Evolutionary conservation across 441 rosid species (phyloP).

Genomic region (Rhodomyrtus psidioides): DNA sequence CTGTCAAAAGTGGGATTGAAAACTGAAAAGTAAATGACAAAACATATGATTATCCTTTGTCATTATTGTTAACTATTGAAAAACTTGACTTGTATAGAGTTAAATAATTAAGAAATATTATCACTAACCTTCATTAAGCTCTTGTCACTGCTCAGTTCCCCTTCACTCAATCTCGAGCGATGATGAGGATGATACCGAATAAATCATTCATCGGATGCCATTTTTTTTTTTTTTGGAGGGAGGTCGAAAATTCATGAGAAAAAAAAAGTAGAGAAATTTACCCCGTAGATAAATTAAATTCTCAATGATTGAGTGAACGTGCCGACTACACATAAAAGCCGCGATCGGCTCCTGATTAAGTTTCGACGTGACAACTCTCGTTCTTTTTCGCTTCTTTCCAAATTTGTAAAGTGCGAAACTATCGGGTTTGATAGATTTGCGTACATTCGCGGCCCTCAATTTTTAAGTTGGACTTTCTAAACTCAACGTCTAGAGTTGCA

Average conservation of each 20-base stretch:
- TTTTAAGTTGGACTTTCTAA: not conserved
- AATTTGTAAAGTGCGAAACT: not conserved
- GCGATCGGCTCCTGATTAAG: not conserved
- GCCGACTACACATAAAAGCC: not conserved
- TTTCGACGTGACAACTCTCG: not conserved
- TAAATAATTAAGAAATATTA: not conserved
- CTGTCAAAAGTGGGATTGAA: not conserved
- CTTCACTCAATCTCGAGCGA: too few relatives aligned
- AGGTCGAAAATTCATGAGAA: too few relatives aligned
- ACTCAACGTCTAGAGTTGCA: accelerated
- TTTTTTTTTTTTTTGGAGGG: not conserved
- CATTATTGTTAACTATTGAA: not conserved
- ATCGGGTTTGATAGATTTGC: accelerated
- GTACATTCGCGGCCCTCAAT: not conserved
- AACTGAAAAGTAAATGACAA: not conserved
- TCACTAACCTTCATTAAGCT: not conserved
- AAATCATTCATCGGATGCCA: not conserved
- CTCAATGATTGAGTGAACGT: not conserved
- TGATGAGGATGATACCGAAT: not conserved
- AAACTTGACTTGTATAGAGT: not conserved
- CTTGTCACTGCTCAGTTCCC: too few relatives aligned
- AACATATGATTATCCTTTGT: not conserved
- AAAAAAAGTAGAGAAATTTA: not conserved
- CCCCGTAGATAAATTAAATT: not conserved
- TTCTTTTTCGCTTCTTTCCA: not conserved